Conservation (phyloP, 2,329 filamentous ascomycete species). For the Pseudocercospora eumusae region DNA sequence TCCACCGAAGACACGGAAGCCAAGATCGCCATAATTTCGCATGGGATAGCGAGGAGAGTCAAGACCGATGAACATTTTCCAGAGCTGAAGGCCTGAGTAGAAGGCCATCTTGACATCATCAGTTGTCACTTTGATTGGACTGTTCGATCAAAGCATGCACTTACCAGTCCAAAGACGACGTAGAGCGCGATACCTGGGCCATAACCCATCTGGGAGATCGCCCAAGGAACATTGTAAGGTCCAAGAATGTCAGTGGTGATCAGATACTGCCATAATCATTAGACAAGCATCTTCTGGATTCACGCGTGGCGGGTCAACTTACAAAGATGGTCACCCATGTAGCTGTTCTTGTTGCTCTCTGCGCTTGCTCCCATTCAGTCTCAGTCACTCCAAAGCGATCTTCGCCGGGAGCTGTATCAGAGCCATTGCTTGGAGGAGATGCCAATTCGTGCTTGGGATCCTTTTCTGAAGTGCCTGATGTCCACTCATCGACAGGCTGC, state of each 20-base stretch:
- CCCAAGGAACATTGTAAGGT: conserved; percentile 42
- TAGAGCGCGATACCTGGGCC: conserved; percentile 44
- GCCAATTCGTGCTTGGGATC: background rate
- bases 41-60: conserved; percentile 47
- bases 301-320: background rate
- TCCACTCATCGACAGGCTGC: background rate
- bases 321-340: conserved; percentile 41
- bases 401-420: conserved; percentile 12
- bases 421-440: background rate
- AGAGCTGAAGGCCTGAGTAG: conserved; percentile 45
- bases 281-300: background rate
- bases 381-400: conserved; percentile 37
- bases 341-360: conserved; percentile 41
- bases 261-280: conserved; percentile 38
- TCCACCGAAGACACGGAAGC: conserved; percentile 44
- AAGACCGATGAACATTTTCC: conserved; percentile 45
- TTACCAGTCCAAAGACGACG: conserved; percentile 39
- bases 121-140: background rate
- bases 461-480: conserved; percentile 14
- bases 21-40: conserved; percentile 38
- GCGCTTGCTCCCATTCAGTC: conserved; percentile 41
- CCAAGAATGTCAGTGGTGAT: conserved; percentile 47
- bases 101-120: conserved; percentile 31
- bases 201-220: conserved; percentile 37
- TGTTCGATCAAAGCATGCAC: background rate